These are phyloP conservation scores for Fusarium sublunatum DNA, from an alignment of 2,329 filamentous ascomycete genomes.

Conservation along the genomic window DNA sequence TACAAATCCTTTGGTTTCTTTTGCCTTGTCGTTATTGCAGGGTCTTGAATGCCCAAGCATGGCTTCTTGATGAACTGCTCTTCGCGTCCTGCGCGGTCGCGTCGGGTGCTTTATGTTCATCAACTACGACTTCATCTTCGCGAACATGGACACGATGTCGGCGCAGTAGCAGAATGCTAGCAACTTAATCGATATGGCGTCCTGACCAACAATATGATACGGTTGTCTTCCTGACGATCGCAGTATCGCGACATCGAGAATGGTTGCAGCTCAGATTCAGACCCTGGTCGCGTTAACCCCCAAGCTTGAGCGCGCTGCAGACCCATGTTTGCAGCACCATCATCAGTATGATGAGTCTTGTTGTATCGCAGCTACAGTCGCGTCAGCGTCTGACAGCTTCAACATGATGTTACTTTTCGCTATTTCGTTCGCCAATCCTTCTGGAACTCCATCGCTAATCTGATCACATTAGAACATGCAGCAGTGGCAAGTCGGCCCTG, in stretches of 20 bases:
- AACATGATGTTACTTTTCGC: slow-evolving; percentile 25
- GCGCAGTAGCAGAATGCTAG: background rate
- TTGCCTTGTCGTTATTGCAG: slow-evolving; percentile 27
- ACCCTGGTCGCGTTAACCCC: slow-evolving; percentile 45
- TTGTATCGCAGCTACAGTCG: slow-evolving; percentile 24
- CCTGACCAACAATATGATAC: background rate
- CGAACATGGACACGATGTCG: background rate
- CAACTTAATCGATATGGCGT: background rate
- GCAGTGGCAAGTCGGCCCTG: slow-evolving; percentile 70
- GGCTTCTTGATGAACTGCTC: slow-evolving; percentile 14
- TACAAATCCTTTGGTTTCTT: slow-evolving; percentile 39
- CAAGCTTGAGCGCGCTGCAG: slow-evolving; percentile 40
- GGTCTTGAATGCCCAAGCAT: slow-evolving; percentile 18
- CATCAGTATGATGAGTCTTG: slow-evolving; percentile 29
- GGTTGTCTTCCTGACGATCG: background rate
- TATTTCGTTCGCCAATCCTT: slow-evolving; percentile 3
- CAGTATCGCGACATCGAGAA: slow-evolving; percentile 25
- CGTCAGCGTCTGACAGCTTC: slow-evolving; percentile 22
- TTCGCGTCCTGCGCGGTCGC: slow-evolving; percentile 36
- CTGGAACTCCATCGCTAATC: slow-evolving; percentile 34
- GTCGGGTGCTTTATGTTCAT: slow-evolving; percentile 15
- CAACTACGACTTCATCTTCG: background rate
- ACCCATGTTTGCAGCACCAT: slow-evolving; percentile 43
- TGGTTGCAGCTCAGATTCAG: slow-evolving; percentile 26
- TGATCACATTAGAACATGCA: slow-evolving; percentile 63